Percentiles rank a stretch among this genome's conserved stretches.
Evolutionary conservation across 345 rosid genomes (phyloP).

Genomic region (Arabidopsis arenosa): DNA sequence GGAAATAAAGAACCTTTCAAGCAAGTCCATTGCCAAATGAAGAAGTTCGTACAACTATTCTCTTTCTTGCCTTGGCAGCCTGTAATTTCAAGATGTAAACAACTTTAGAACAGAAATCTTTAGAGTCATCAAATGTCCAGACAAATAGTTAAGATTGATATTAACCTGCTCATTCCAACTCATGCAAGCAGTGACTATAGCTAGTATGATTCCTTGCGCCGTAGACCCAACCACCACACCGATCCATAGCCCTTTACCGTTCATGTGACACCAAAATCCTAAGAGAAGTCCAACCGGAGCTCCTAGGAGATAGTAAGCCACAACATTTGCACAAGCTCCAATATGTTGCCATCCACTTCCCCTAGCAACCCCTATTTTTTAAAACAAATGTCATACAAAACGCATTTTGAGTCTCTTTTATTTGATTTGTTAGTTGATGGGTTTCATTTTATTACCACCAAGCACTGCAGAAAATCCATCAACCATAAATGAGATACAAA

Average conservation of each 20-base stretch:
- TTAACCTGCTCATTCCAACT: conserved; percentile 51
- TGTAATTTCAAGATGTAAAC: conserved; percentile 15
- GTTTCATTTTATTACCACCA: conserved; percentile 35
- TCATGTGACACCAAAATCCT: conserved; percentile 47
- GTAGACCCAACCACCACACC: conserved; percentile 53
- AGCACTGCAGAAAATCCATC: conserved; percentile 49
- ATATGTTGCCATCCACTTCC: conserved; percentile 62
- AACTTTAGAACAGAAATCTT: neutral
- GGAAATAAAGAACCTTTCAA: conserved; percentile 6
- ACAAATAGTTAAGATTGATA: neutral
- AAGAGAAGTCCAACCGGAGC: conserved; percentile 49
- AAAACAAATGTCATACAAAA: neutral
- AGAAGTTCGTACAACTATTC: conserved; percentile 39
- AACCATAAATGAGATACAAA: conserved; percentile 50
- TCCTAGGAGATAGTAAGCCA: conserved; percentile 48
- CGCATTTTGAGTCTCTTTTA: neutral
- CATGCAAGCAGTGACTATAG: conserved; percentile 45
- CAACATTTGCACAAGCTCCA: conserved; percentile 55
- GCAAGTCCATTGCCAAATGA: conserved; percentile 10
- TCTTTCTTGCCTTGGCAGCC: conserved; percentile 50
- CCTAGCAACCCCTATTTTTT: conserved; percentile 50
- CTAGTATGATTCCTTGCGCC: conserved; percentile 44
- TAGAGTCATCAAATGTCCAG: neutral
- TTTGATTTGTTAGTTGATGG: neutral
- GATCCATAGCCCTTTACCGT: conserved; percentile 56